Evolutionary conservation across 371 early-diverging fungal genomes (phyloP).

Genomic region (Actinomortierella wolfii): DNA sequence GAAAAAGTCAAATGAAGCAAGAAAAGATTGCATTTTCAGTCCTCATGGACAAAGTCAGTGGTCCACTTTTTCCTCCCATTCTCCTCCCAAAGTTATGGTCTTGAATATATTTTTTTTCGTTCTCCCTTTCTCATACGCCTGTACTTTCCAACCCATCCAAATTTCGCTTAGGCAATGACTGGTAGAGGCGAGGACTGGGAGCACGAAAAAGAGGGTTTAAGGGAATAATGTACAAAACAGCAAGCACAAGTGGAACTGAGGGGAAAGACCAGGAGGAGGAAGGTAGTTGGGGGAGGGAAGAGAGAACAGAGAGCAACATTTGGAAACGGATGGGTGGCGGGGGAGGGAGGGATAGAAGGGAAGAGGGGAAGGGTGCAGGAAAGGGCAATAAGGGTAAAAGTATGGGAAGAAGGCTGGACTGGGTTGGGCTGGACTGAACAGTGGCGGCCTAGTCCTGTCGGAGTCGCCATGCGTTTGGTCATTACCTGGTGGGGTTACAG

Average conservation of each 20-base stretch:
- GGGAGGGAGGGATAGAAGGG: neutral
- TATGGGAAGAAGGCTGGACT: no score
- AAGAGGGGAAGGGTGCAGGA: neutral
- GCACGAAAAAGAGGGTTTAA: neutral
- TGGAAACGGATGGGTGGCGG: neutral
- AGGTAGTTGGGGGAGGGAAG: conserved; percentile 4
- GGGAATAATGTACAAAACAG: neutral
- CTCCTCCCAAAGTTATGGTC: neutral
- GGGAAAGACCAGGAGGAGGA: neutral
- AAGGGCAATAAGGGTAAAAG: no score
- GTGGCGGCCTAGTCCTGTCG: no score
- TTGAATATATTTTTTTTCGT: neutral
- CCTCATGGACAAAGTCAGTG: no score
- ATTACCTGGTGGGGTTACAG: no score
- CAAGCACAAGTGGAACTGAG: conserved; percentile 1
- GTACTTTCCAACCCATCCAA: no score
- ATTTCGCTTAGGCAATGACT: neutral
- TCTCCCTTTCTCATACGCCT: neutral
- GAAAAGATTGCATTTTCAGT: neutral
- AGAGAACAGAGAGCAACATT: conserved; percentile 1
- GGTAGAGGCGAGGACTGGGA: neutral
- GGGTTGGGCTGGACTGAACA: no score
- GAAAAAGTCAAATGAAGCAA: no score
- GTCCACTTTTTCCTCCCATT: neutral
- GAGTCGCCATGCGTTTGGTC: no score